A percentile compares a stretch with the other conserved stretches of the same genome.
phyloP scores from a whole-genome alignment of 177 flowering plant species.

The Tripterygium wilfordii region DNA sequence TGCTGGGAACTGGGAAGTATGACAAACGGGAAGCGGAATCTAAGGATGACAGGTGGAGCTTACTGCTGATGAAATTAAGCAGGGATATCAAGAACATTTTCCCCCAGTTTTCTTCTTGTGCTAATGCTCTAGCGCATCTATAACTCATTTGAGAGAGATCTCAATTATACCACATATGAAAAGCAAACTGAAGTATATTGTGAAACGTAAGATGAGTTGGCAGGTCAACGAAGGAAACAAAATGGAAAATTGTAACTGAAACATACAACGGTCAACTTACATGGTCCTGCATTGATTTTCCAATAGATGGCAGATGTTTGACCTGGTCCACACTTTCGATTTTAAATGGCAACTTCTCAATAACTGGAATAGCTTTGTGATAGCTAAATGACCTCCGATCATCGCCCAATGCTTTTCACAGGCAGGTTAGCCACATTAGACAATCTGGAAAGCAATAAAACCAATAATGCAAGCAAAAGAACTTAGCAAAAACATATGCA shows the following conservation, averaged over 20 bases:
- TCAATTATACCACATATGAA: too few relatives aligned
- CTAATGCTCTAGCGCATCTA: too few relatives aligned
- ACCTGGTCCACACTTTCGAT: constrained; percentile 83
- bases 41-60: too few relatives aligned
- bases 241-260: background rate
- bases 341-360: constrained; percentile 84
- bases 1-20: too few relatives aligned
- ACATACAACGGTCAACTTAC: constrained; percentile 32
- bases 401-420: constrained; percentile 76
- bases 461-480: background rate
- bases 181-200: background rate
- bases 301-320: constrained; percentile 80
- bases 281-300: constrained; percentile 90
- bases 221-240: background rate
- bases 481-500: background rate
- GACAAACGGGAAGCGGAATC: too few relatives aligned
- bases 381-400: constrained; percentile 97
- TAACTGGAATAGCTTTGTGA: constrained; percentile 77
- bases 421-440: constrained; percentile 8
- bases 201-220: background rate
- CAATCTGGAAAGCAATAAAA: background rate
- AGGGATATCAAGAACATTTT: too few relatives aligned
- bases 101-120: too few relatives aligned
- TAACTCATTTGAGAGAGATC: too few relatives aligned
- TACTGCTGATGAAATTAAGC: too few relatives aligned